Base-by-base conservation (phyloP, 2,329 filamentous ascomycete species). In the Botrytis tulipae region DNA sequence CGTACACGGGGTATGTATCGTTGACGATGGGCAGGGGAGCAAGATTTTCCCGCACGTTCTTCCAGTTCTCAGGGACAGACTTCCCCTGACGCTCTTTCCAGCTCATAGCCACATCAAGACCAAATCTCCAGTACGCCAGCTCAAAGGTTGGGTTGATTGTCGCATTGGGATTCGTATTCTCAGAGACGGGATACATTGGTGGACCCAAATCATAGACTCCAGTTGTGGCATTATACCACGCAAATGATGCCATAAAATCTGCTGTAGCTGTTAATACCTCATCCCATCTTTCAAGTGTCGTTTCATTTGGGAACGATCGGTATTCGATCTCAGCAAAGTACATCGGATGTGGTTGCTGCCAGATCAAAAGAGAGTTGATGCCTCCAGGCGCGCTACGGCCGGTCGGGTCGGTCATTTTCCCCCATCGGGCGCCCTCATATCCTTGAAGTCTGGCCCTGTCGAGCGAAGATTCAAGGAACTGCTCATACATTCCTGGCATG, bases 341-440 rank as follows among this genome's bases (percentile, higher is more conserved):
- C 83, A 90, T 86, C 0, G 86, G 83, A 78, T 90, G 88, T 12
- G 87, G 88, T 76, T 90, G 88, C 76, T 90, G 88, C 88, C 88
- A 90, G 73, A 90, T 87, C 4, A 91, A 81, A 1, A 90, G 81
- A 16, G 85, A 86, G 78, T 90, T 90, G 78, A 90, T 90, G 75
- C 88, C 86, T 3, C 89, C 88, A 0, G 88, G 88, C 1, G 87
- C 86, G 65, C 84, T 87, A 18, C 86, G 82, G 40, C 87, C 87
- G 0, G 84, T 85, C 0, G 87, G 86, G 77, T 89, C 87, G 16
- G 84, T 87, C 87, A 89, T 89, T 77, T 90, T 87, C 4, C 85
- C 85, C 80, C 85, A 84, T 44, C 88, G 77, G 20, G 82, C 82
- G 3, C 82, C 82, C 16, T 78, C 74, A 78, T 82, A 83, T 3